Base-by-base conservation (phyloP, 306 rosid species). In the Elaeagnus macrophylla region DNA sequence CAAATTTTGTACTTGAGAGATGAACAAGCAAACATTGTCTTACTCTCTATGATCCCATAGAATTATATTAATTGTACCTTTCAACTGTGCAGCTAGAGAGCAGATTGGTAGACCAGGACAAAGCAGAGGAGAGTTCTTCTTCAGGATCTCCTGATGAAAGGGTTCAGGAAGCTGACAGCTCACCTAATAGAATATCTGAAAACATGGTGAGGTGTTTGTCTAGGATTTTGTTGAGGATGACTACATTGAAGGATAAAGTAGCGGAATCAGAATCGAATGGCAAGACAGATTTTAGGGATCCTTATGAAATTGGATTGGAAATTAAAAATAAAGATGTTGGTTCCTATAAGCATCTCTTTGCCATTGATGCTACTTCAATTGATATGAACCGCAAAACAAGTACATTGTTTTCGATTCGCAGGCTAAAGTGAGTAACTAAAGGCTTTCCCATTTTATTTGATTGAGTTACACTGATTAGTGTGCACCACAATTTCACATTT, bases 131-230 rank as follows among this genome's bases (percentile, higher is more conserved):
- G 55, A 70, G 67, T 60, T 74, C 75, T 60, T 74, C 75, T 39
- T 74, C 84, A 13, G 61, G 76, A 71, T 77, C 64, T 48, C 70
- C 69, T 7, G 78, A 74, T 48, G 75, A 74, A 59, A 71, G 72
- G 61, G 67, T 32, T 7, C 40, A 53, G 56, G 83, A 75, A 58
- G 57, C 69, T 38, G 83, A 77, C 40, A 69, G 54, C 72, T 71
- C 71, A 5, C 97, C 95, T 9, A 89, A 79, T 59, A 78, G 69
- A 73, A 64, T 86, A 42, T 86, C 97, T 0, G 88, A 86, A 79
- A 80, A 81, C n/a, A 74, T 81, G 60, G 81, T 86, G 43, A 81
- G 81, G 80, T 83, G 94, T 42, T 79, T 90, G 53, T 77, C 77
- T 25, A 72, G 68, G 70, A 76, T 86, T 70, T 81, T 89, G 64